phyloP scores from a whole-genome alignment of 192 early-diverging fungal species.

The Radiomyces spectabilis region DNA sequence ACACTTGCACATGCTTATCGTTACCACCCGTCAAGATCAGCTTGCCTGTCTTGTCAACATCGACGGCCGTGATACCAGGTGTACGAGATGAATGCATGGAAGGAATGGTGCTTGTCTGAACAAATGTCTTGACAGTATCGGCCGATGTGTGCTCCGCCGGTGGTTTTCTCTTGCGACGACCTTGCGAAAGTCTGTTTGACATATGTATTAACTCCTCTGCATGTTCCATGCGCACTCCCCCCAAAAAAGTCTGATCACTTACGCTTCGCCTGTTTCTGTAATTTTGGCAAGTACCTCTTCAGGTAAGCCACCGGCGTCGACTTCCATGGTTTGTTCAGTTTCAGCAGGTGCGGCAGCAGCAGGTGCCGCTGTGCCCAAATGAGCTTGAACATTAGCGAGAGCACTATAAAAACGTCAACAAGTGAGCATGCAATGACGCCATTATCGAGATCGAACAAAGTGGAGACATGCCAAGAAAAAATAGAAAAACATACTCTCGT shows the following conservation, averaged over 20 bases:
- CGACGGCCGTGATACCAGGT: slow-evolving; percentile 58
- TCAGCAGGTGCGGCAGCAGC: slow-evolving; percentile 15
- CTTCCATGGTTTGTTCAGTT: slow-evolving; percentile 40
- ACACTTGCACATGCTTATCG: slow-evolving; percentile 72
- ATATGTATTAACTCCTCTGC: slow-evolving; percentile 17
- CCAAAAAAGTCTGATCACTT: too few species aligned
- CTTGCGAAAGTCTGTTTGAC: slow-evolving; percentile 37
- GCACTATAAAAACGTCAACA: slow-evolving; percentile 39
- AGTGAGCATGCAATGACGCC: too few species aligned
- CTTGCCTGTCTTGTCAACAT: slow-evolving; percentile 45
- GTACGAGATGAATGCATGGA: slow-evolving; percentile 68
- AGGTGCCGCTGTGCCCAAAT: slow-evolving; percentile 41
- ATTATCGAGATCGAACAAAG: background rate
- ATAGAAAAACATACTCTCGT: slow-evolving; percentile 45
- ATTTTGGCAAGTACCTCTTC: slow-evolving; percentile 42
- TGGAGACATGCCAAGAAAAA: background rate
- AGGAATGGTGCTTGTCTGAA: slow-evolving; percentile 36
- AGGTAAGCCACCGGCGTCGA: slow-evolving; percentile 36
- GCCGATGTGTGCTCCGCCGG: slow-evolving; percentile 59
- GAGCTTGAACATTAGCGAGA: slow-evolving; percentile 50
- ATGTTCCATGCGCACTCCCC: slow-evolving; percentile 9
- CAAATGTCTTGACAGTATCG: slow-evolving; percentile 61
- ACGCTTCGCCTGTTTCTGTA: slow-evolving; percentile 41
- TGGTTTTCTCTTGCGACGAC: slow-evolving; percentile 78
- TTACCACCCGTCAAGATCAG: slow-evolving; percentile 72